Conservation (phyloP, 1,284 basidiomycete species). For the Chalciporus piperatoides region DNA sequence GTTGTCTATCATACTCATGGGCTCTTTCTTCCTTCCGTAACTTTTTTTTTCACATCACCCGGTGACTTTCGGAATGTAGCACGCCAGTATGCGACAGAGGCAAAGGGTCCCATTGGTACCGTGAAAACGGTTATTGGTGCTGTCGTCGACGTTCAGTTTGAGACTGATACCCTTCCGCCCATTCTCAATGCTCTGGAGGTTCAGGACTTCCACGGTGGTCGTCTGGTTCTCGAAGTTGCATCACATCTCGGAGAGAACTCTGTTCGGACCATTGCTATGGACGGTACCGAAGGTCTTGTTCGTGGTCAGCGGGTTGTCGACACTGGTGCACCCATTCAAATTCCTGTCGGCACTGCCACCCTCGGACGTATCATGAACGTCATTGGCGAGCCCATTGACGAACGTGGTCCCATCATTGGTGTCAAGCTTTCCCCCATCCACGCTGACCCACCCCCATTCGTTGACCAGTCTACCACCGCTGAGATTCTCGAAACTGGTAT, state of each 20-base stretch:
- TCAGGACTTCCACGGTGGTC: conserved; percentile 86
- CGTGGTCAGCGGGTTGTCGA: conserved; percentile 97
- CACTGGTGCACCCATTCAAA: conserved; percentile 93
- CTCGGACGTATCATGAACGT: conserved; percentile 99
- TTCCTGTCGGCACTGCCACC: conserved; percentile 91
- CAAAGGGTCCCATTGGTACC: conserved; percentile 64
- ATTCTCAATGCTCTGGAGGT: conserved; percentile 99
- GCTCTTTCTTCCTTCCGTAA: conserved; percentile 8
- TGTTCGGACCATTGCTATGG: conserved; percentile 96
- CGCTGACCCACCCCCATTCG: conserved; percentile 94
- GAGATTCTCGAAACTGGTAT: conserved; percentile 99
- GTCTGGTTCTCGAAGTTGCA: conserved; percentile 94
- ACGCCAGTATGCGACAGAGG: conserved; percentile 90
- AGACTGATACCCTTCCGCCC: conserved; percentile 85
- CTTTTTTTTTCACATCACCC: conserved; percentile 22
- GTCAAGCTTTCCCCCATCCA: conserved; percentile 91
- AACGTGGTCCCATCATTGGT: conserved; percentile 97
- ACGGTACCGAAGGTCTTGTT: conserved; percentile 99
- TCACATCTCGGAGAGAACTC: conserved; percentile 99
- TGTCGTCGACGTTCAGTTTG: conserved; percentile 98
- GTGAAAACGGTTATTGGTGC: conserved; percentile 98
- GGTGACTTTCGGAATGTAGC: conserved; percentile 40
- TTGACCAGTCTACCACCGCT: conserved; percentile 97
- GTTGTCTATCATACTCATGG: conserved; percentile 20
- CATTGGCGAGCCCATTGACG: conserved; percentile 99